Evolutionary conservation across 306 rosid species (phyloP).

Genomic region (peach (Prunus persica)): Prunus_persica_NCBIv2 NC_034013.1:11937501-11938000

Average conservation of each 20-base stretch:
- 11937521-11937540: constrained; percentile 61
- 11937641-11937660: constrained; percentile 44
- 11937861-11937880: constrained; percentile 71
- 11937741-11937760: too few relatives aligned
- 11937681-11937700: constrained; percentile 49
- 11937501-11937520: constrained; percentile 77
- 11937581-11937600: neutral
- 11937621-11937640: neutral
- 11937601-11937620: neutral
- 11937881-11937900: constrained; percentile 77
- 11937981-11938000: constrained; percentile 83
- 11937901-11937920: constrained; percentile 76
- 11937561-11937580: constrained; percentile 40
- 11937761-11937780: neutral
- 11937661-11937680: constrained; percentile 47
- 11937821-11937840: constrained; percentile 58
- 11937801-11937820: constrained; percentile 24
- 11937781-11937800: constrained; percentile 21
- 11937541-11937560: constrained; percentile 87
- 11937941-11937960: constrained; percentile 55
- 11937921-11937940: constrained; percentile 64
- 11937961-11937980: constrained; percentile 83
- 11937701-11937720: constrained; percentile 59
- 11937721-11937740: neutral
- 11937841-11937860: constrained; percentile 63